Conservation (phyloP, 2,329 filamentous ascomycete species). For the Berkeleyomyces basicola region DNA sequence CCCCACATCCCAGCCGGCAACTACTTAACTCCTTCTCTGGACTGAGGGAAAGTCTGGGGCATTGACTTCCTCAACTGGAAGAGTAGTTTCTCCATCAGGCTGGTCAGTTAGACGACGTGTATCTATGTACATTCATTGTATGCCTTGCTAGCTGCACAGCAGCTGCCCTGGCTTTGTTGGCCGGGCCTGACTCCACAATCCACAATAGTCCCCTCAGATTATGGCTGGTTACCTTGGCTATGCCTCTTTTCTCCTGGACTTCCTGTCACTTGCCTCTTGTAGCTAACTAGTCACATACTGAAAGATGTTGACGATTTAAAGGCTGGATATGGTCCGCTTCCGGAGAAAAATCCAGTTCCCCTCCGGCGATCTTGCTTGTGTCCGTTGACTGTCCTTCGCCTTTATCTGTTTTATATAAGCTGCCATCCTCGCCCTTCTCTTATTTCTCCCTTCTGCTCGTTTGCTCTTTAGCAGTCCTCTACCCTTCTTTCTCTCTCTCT, state of each 20-base stretch:
- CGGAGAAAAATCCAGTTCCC: background rate
- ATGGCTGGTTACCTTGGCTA: background rate
- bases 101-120: background rate
- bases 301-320: background rate
- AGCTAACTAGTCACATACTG: too few relatives aligned
- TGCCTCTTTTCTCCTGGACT: background rate
- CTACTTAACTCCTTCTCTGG: background rate
- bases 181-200: background rate
- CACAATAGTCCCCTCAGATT: background rate
- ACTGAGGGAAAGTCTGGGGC: background rate
- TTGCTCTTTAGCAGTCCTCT: conserved; percentile 7
- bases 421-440: conserved; percentile 9
- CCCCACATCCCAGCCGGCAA: conserved; percentile 1
- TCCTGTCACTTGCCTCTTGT: background rate
- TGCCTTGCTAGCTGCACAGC: too few relatives aligned
- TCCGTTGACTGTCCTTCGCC: background rate
- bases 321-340: background rate
- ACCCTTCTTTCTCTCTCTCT: background rate
- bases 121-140: too few relatives aligned
- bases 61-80: background rate
- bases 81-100: background rate
- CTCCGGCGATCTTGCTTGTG: background rate
- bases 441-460: conserved; percentile 6
- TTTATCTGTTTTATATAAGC: background rate
- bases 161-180: background rate